Conservation (phyloP, 805 yeast species). For the Candida coleopterorum region DNA sequence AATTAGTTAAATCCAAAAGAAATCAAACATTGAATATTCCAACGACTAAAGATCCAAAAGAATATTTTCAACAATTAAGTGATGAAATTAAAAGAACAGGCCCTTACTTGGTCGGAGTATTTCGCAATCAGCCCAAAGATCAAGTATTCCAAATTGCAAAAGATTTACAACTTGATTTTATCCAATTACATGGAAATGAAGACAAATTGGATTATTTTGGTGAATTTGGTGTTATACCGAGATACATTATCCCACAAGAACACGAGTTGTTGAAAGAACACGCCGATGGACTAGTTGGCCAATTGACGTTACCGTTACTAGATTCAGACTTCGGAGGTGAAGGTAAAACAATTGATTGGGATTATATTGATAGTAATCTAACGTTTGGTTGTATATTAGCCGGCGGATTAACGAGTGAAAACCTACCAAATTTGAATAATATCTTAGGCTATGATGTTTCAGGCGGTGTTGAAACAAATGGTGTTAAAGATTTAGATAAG, state of each 20-base stretch:
- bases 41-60: constrained; percentile 13
- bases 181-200: constrained; percentile 80
- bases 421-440: constrained; percentile 53
- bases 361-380: constrained; percentile 30
- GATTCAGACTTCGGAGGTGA: constrained; percentile 94
- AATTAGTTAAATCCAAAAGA: constrained; percentile 22
- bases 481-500: constrained; percentile 65
- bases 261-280: constrained; percentile 27
- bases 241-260: constrained; percentile 61
- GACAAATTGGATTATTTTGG: constrained; percentile 46
- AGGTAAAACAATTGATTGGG: constrained; percentile 80
- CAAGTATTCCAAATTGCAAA: constrained; percentile 46
- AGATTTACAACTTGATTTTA: constrained; percentile 59
- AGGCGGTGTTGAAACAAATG: constrained; percentile 83
- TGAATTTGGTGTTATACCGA: constrained; percentile 60
- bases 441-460: constrained; percentile 91
- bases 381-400: constrained; percentile 56
- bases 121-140: constrained; percentile 71
- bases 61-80: constrained; percentile 25
- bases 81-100: constrained; percentile 37
- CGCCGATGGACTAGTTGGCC: constrained; percentile 9
- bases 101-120: constrained; percentile 83
- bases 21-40: constrained; percentile 8
- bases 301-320: constrained; percentile 47
- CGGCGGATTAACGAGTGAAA: constrained; percentile 82